Conservation (phyloP, 1,139 yeast species). For the Suhomyces bolitotheri region DNA sequence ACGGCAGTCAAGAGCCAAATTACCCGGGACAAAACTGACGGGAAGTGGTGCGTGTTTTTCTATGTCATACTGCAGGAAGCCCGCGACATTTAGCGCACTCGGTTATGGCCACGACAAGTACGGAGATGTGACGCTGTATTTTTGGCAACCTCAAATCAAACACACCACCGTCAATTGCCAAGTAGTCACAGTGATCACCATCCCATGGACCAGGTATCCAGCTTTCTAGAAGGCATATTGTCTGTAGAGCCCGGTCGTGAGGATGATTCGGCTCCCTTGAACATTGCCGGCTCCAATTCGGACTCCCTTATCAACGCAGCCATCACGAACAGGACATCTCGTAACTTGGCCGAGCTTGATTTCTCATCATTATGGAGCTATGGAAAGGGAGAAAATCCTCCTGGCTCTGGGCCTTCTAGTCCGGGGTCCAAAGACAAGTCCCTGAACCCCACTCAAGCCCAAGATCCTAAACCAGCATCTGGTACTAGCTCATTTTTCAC, state of each 20-base stretch:
- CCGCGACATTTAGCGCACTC: no score
- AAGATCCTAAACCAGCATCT: background rate
- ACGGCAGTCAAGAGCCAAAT: no score
- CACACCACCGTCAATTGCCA: background rate
- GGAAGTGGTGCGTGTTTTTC: no score
- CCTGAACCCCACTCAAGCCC: background rate
- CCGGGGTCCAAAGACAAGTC: no score
- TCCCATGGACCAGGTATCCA: constrained; percentile 25
- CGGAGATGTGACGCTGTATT: no score
- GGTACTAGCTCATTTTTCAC: constrained; percentile 1
- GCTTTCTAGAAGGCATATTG: constrained; percentile 23
- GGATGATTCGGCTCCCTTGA: background rate
- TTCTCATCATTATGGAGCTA: constrained; percentile 15
- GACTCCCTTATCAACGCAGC: constrained; percentile 10
- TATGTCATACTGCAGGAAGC: no score
- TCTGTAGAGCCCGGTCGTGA: constrained; percentile 16
- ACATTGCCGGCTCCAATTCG: constrained; percentile 7
- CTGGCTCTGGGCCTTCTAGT: background rate
- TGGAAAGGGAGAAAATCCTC: constrained; percentile 1
- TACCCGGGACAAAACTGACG: no score
- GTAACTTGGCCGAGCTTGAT: constrained; percentile 11
- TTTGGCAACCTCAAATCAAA: no score
- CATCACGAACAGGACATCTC: constrained; percentile 4
- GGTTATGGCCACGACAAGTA: no score
- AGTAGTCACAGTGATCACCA: background rate